Percentiles rank a stretch among this genome's conserved stretches.
Evolutionary conservation across 2,329 filamentous ascomycete genomes (phyloP).

Genomic region (Diaporthe batatas): DNA sequence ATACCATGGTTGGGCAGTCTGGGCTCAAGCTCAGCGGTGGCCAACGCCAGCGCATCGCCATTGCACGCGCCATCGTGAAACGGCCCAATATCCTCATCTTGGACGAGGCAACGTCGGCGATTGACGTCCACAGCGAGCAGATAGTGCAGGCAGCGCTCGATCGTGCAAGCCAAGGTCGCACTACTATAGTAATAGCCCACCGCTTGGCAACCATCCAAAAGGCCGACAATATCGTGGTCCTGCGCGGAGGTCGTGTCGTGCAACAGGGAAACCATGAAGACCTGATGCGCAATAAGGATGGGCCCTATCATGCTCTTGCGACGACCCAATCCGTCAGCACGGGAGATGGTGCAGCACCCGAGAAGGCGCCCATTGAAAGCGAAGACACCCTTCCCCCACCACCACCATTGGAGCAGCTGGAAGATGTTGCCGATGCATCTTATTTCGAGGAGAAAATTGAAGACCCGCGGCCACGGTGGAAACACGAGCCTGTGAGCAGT

Average conservation of each 20-base stretch:
- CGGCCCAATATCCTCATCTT: constrained; percentile 19
- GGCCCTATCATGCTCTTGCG: not conserved
- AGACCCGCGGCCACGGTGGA: constrained; percentile 83
- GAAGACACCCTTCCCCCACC: not conserved
- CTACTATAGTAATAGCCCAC: constrained; percentile 17
- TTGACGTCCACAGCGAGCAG: constrained; percentile 60
- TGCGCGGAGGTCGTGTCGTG: not conserved
- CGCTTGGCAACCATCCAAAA: constrained; percentile 15
- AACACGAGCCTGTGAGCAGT: constrained; percentile 50
- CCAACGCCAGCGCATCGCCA: constrained; percentile 81
- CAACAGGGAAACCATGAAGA: constrained; percentile 11
- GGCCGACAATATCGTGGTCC: constrained; percentile 19
- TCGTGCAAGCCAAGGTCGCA: constrained; percentile 15
- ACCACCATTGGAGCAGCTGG: not conserved
- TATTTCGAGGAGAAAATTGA: constrained; percentile 72
- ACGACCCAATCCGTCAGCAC: not conserved
- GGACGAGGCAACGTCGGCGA: constrained; percentile 53
- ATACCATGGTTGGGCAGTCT: constrained; percentile 80
- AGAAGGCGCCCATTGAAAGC: constrained; percentile 59
- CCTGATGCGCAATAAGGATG: not conserved
- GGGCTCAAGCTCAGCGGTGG: constrained; percentile 82
- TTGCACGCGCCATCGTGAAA: constrained; percentile 49
- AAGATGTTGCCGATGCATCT: constrained; percentile 39
- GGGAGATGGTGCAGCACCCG: not conserved
- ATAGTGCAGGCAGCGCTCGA: constrained; percentile 11